Conservation (phyloP, 345 rosid genomes). For the Angophora floribunda region DNA sequence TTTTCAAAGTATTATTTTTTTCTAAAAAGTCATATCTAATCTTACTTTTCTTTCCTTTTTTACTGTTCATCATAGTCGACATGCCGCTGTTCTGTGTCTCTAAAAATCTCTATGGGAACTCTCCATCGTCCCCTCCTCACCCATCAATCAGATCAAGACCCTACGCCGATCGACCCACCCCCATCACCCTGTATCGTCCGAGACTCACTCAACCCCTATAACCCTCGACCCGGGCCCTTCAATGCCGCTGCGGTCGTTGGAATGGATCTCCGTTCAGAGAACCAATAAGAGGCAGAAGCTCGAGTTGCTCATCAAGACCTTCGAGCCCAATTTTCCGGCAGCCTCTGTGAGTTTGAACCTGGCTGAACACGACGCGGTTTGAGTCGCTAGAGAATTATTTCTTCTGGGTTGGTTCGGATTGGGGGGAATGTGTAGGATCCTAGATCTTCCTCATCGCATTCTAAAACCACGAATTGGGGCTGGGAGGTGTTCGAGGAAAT, state of each 20-base stretch:
- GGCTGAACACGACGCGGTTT: neutral
- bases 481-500: neutral
- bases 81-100: neutral
- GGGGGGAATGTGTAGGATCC: neutral
- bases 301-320: no score
- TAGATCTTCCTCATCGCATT: neutral
- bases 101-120: neutral
- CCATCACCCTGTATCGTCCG: neutral
- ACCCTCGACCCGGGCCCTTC: neutral
- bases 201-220: neutral
- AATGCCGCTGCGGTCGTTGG: neutral
- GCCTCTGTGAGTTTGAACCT: neutral
- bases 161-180: neutral
- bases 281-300: no score
- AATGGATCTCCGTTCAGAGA: neutral
- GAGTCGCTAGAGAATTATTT: neutral
- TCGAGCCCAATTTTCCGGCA: no score
- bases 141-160: neutral
- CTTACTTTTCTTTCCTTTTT: rapidly evolving
- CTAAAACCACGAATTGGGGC: neutral
- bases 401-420: neutral
- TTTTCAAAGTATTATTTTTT: no score
- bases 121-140: neutral
- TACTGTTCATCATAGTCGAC: neutral
- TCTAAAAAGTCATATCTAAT: neutral